These are phyloP conservation scores for Corchorus olitorius DNA, from an alignment of 345 rosid species.

Conservation along the genomic window DNA sequence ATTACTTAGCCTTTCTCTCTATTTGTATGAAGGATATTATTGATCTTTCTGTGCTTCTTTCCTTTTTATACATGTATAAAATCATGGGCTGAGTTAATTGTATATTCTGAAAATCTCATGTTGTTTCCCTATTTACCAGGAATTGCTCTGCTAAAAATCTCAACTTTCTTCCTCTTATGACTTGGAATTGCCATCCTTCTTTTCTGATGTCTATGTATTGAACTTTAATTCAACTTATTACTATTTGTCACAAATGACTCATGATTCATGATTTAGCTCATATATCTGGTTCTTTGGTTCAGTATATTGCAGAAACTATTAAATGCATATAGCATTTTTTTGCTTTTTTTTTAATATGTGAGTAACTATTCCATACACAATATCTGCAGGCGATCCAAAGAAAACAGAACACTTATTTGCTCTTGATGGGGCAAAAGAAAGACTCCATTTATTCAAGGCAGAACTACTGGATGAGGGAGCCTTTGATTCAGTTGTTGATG, in stretches of 20 bases:
- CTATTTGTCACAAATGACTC: not conserved
- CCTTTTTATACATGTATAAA: not conserved
- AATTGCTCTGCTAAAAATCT: too few species aligned
- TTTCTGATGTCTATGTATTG: not conserved
- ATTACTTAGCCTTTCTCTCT: not conserved
- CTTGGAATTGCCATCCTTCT: not conserved
- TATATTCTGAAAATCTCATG: not conserved
- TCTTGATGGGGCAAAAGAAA: conserved; percentile 46
- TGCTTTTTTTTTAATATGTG: not conserved
- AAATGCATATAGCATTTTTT: not conserved
- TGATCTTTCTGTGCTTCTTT: not conserved
- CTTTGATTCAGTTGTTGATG: conserved; percentile 35
- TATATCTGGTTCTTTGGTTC: not conserved
- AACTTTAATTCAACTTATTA: not conserved
- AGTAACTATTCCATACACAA: not conserved
- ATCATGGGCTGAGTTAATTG: not conserved
- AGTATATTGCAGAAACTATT: not conserved
- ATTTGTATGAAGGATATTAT: not conserved
- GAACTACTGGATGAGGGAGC: conserved; percentile 38
- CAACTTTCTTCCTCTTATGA: not conserved
- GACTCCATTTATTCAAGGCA: conserved; percentile 38
- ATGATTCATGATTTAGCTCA: not conserved
- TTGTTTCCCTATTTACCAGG: not conserved
- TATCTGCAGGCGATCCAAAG: conserved; percentile 31
- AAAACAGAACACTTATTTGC: conserved; percentile 33